A percentile compares a stretch with the other conserved stretches of the same genome.
phyloP scores from a whole-genome alignment of 345 rosid genomes.

The Lumnitzera racemosa region DNA sequence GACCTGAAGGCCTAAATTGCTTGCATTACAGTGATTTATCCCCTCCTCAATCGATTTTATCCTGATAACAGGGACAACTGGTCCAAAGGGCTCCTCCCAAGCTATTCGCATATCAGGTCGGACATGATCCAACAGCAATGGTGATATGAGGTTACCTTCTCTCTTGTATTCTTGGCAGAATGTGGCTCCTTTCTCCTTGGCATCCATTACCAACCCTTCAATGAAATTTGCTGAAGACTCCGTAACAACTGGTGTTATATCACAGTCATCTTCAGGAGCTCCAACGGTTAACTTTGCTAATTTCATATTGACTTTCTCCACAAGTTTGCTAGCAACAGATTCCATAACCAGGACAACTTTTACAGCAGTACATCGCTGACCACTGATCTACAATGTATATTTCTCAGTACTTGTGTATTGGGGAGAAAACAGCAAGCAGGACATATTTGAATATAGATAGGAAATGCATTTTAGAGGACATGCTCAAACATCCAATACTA shows the following conservation, averaged over 20 bases:
- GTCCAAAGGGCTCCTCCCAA: constrained; percentile 99
- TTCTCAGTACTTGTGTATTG: too few species aligned
- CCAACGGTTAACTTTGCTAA: constrained; percentile 77
- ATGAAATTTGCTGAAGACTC: constrained; percentile 97
- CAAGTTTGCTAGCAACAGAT: constrained; percentile 64
- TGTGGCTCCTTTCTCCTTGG: constrained; percentile 86
- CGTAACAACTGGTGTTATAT: constrained; percentile 87
- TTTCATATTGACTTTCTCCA: constrained; percentile 76
- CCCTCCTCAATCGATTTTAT: constrained; percentile 88
- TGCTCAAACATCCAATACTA: too few species aligned
- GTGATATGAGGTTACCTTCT: constrained; percentile 98
- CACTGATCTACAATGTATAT: constrained; percentile 25
- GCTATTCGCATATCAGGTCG: constrained; percentile 98
- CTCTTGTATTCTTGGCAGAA: constrained; percentile 85
- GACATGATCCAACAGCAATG: constrained; percentile 83
- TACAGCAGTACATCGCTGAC: constrained; percentile 97
- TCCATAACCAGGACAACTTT: constrained; percentile 93
- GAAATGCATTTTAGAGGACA: too few species aligned
- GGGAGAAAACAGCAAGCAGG: too few species aligned
- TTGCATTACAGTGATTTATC: constrained; percentile 96
- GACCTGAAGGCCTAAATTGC: constrained; percentile 97
- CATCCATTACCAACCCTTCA: constrained; percentile 86
- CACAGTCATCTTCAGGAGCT: constrained; percentile 82
- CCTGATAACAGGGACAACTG: constrained; percentile 75
- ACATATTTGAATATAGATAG: too few species aligned